Base-by-base conservation (phyloP, 768 basidiomycete species). In the Bullera alba region DNA sequence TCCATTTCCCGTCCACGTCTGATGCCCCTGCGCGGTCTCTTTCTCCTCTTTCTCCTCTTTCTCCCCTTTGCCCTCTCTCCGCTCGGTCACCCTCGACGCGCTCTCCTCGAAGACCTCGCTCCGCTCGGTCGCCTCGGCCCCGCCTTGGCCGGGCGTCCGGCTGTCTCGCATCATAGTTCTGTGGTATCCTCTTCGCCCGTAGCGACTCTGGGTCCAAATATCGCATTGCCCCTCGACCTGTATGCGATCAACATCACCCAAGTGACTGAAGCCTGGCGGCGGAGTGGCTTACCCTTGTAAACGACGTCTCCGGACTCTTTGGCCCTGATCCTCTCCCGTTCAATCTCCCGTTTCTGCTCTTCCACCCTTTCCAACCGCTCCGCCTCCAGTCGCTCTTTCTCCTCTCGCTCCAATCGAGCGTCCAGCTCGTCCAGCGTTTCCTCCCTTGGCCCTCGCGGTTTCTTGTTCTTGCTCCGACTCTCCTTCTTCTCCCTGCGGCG, bases 401-500 rank as follows among this genome's bases (percentile, higher is more conserved):
- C 71, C 45, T 72, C 71, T 27, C 69, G 36, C 48, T 72, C 71
- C 38, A 72, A 43, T 27, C 51, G 36, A 17, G 62, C 66, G 56
- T 72, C 70, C 42, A 72, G 48, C 42, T 72, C 70, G 19, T 57
- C 61, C 42, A 63, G 62, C 10, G 70, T 68, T 51, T 71, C 69
- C 32, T 61, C 56, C 34, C 51, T 48, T 2, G 46, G 48, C 46
- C 54, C 56, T 37, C 46, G 52, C 26, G 44, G 35, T 30, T 58
- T 58, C 32, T 36, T 50, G 54, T 76, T 77, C 29, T 43, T 23
- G 34, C 54, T 52, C 14, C 21, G 49, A 48, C 8, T 54, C 22
- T 75, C 74, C 67, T 75, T 71, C 76, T 77, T 75, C 72, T 80
- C 69, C 32, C 32, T 36, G n/a, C n/a, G n/a, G n/a, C n/a, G n/a